Evolutionary conservation across 768 basidiomycete species (phyloP), one percentile per base, ranked within the genome.

Genomic region (Tephrocybe sp.): DNA sequence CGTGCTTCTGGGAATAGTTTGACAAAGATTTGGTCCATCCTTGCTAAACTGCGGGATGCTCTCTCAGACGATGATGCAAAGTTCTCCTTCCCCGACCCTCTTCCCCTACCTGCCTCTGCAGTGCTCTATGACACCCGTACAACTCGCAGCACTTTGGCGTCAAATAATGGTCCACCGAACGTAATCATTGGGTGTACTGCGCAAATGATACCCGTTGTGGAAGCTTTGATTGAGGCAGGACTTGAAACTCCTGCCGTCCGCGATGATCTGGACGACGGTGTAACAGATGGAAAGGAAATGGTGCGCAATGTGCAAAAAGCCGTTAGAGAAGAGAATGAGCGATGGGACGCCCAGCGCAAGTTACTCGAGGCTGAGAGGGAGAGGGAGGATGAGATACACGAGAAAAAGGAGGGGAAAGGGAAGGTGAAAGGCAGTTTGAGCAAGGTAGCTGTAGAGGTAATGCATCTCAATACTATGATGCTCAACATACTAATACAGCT

Each of bases 131-230:
- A 66, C 40, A 81, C 81, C 16, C 80, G 86, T 39, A 77, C 72
- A 37, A 69, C 65, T 45, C 69, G 69, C 3, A 69, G 68, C 30
- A 62, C 67, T 13, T 60, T 62, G 11, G 63, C 57, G 21, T 49
- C 57, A 18, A 57, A 61, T 16, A 34, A 45, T 21, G 15, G 49
- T 8, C 6, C 11, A 6, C 13, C 48, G 19, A 19, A 25, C 47
- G 52, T 65, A 49, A 30, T 50, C 47, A 49, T 69, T 63, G 49
- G 67, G 52, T 53, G 74, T 74, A 58, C 86, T 0, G 74, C 74
- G 4, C 89, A 90, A 56, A 72, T 91, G 57, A 69, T 91, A 12
- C 88, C 88, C 13, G 73, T 87, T 18, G 59, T 91, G 23, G 53
- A 73, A 6, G 75, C 79, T 3, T 69, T 92, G n/a, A 74, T 86